phyloP scores from a whole-genome alignment of 208 protist genomes.

The Acanthamoeba royreba region DNA sequence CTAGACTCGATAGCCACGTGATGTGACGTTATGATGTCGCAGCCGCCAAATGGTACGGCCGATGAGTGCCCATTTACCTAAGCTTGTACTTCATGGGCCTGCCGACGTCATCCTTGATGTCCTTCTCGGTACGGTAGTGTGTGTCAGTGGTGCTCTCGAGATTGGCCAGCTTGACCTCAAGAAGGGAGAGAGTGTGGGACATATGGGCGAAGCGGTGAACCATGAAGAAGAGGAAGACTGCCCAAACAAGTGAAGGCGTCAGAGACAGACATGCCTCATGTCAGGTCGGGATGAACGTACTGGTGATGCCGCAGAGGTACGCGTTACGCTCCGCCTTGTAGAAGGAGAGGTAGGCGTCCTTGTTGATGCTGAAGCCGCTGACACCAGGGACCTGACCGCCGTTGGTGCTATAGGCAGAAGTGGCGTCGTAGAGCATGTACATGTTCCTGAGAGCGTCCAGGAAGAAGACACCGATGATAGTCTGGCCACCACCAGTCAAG shows the following conservation, averaged over 20 bases:
- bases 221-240: constrained; percentile 40
- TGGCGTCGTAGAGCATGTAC: constrained; percentile 29
- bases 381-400: background rate
- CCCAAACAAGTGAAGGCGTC: background rate
- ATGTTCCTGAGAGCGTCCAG: background rate
- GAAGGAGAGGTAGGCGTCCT: background rate
- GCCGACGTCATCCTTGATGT: constrained; percentile 14
- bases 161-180: background rate
- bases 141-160: background rate
- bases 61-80: too few species aligned
- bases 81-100: constrained; percentile 10
- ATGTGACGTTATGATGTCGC: too few species aligned
- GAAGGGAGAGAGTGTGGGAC: background rate
- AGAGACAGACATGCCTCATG: background rate
- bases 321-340: constrained; percentile 33
- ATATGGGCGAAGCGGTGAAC: constrained; percentile 5
- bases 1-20: too few species aligned
- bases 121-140: background rate
- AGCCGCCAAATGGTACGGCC: too few species aligned
- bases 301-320: constrained; percentile 15
- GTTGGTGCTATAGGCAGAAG: background rate
- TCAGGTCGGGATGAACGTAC: background rate
- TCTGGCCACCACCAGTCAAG: background rate
- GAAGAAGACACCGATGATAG: background rate
- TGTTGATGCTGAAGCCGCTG: background rate